A percentile compares a stretch with the other conserved stretches of the same genome.
Evolutionary conservation across 176 grass and related monocot species (phyloP).

Genomic region (Ensete glaucum): DNA sequence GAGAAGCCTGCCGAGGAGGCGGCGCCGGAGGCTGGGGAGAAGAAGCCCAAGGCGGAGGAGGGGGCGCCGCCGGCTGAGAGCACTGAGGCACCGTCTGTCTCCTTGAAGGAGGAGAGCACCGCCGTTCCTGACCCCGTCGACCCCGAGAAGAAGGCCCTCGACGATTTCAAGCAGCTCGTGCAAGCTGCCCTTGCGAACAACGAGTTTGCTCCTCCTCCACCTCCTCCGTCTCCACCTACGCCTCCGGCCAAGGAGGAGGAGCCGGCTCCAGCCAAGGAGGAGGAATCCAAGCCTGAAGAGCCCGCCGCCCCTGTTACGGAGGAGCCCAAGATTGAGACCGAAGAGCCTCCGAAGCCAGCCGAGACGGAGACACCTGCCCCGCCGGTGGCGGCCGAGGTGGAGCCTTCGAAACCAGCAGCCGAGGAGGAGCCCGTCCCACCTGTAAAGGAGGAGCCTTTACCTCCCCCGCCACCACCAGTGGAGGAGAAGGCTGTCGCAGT

Average conservation of each 20-base stretch:
- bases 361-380: conserved; percentile 2
- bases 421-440: conserved; percentile 22
- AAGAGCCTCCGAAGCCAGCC: conserved; percentile 1
- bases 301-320: neutral
- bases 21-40: conserved; percentile 66
- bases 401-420: neutral
- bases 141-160: conserved; percentile 41
- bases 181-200: conserved; percentile 22
- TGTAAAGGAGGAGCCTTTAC: conserved; percentile 5
- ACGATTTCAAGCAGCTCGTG: conserved; percentile 29
- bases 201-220: conserved; percentile 16
- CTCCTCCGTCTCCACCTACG: neutral
- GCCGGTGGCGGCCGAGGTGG: neutral
- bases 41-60: conserved; percentile 20
- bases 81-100: conserved; percentile 7
- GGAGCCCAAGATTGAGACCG: neutral
- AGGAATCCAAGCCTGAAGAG: conserved; percentile 13
- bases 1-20: neutral
- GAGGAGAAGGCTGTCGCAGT: conserved; percentile 44
- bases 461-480: conserved; percentile 24
- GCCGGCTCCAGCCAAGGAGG: neutral
- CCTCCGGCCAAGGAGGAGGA: neutral
- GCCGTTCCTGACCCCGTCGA: conserved; percentile 26
- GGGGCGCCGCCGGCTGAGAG: neutral
- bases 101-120: conserved; percentile 37